Percentiles rank a stretch among this genome's conserved stretches.
phyloP scores from a whole-genome alignment of 2,329 filamentous ascomycete genomes.

The Pseudovirgaria hyperparasitica region DNA sequence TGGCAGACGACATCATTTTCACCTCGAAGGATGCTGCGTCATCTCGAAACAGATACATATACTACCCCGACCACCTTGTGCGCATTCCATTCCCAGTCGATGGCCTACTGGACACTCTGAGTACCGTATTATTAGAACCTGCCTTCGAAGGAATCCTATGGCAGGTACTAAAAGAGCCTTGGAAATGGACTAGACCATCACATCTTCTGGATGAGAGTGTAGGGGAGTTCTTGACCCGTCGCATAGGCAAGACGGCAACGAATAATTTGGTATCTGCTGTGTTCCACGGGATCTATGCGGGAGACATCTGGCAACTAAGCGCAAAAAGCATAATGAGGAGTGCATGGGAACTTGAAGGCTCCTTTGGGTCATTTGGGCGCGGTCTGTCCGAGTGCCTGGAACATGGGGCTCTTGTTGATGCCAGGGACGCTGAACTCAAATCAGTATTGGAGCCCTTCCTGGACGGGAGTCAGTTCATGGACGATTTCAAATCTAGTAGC shows the following conservation, averaged over 20 bases:
- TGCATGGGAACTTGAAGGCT: conserved; percentile 35
- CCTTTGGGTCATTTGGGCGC: conserved; percentile 30
- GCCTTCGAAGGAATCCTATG: conserved; percentile 38
- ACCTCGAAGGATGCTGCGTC: conserved; percentile 38
- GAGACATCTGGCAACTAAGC: conserved; percentile 72
- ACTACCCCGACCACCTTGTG: conserved; percentile 75
- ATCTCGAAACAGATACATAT: conserved; percentile 61
- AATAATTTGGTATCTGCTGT: conserved; percentile 65
- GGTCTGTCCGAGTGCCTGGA: too few species aligned
- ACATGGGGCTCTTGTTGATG: too few species aligned
- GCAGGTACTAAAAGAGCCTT: conserved; percentile 23
- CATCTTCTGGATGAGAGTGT: conserved; percentile 54
- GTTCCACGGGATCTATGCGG: conserved; percentile 84
- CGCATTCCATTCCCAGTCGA: conserved; percentile 15
- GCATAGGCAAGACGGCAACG: conserved; percentile 42
- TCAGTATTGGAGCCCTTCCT: too few species aligned
- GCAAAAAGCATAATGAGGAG: conserved; percentile 48
- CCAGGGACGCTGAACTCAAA: too few species aligned
- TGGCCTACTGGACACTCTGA: conserved; percentile 17
- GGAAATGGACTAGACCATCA: conserved; percentile 17
- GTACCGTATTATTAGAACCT: conserved; percentile 37
- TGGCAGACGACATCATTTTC: conserved; percentile 44
- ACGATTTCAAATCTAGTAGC: too few species aligned
- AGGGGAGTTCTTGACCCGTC: conserved; percentile 49
- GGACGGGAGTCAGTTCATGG: too few species aligned